Percentiles rank a stretch among this genome's conserved stretches.
These are phyloP conservation scores for Nematodospora valgi DNA, from an alignment of 805 yeast species.

Conservation along the genomic window DNA sequence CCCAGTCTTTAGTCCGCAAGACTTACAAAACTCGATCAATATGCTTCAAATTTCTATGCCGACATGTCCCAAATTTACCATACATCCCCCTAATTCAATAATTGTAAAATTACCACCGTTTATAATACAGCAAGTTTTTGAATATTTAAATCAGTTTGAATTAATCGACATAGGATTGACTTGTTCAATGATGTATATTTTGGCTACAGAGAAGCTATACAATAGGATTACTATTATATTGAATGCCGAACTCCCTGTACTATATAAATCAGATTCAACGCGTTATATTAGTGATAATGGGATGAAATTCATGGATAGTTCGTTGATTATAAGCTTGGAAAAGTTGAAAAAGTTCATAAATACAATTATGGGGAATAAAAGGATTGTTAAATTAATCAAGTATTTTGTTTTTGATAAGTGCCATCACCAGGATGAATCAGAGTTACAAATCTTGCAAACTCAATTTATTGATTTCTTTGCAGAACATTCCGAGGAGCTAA, in stretches of 20 bases:
- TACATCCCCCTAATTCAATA: conserved; percentile 12
- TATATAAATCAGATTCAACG: conserved; percentile 13
- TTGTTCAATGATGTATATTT: conserved; percentile 17
- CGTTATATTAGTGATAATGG: conserved; percentile 26
- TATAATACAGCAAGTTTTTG: conserved; percentile 15
- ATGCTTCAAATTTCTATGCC: too few species aligned
- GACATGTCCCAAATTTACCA: background rate
- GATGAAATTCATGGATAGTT: conserved; percentile 25
- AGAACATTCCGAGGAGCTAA: conserved; percentile 18
- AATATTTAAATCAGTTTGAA: conserved; percentile 30
- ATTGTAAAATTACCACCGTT: conserved; percentile 13
- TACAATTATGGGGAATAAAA: conserved; percentile 16
- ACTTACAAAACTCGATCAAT: too few species aligned
- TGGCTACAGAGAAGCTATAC: conserved; percentile 24
- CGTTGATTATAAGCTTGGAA: conserved; percentile 20
- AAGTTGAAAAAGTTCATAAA: conserved; percentile 18
- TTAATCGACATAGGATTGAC: conserved; percentile 22
- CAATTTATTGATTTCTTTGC: conserved; percentile 26
- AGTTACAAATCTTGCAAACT: conserved; percentile 16
- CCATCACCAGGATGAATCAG: conserved; percentile 9
- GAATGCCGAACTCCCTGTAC: conserved; percentile 24
- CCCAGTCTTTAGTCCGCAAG: too few species aligned
- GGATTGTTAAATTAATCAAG: conserved; percentile 19
- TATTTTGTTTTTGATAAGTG: conserved; percentile 35
- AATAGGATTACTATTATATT: conserved; percentile 27